Conservation (phyloP, 805 yeast genomes). For the Yarrowia keelungensis region DNA sequence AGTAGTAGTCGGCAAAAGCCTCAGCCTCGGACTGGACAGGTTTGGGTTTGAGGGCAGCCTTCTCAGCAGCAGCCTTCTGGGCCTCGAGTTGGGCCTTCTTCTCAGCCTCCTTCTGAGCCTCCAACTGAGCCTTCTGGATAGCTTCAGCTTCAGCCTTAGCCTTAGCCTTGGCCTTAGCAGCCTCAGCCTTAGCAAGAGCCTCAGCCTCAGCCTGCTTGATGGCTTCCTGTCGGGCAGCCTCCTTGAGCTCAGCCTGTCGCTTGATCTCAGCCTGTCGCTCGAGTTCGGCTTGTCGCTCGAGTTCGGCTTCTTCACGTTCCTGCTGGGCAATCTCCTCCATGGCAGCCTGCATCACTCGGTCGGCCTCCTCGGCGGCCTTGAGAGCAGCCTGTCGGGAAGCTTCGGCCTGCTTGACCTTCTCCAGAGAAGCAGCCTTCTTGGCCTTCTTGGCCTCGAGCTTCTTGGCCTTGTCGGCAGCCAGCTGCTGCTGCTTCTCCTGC, state of each 20-base stretch:
- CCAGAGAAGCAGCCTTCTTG: slow-evolving; percentile 7
- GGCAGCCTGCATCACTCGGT: slow-evolving; percentile 9
- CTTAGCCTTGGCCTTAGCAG: not conserved
- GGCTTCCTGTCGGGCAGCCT: not conserved
- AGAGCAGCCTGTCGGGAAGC: slow-evolving; percentile 8
- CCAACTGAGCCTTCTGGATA: not conserved
- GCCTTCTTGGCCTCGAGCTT: too few species aligned
- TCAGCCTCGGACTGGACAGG: slow-evolving; percentile 13
- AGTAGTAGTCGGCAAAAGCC: slow-evolving; percentile 21
- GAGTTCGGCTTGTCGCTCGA: not conserved
- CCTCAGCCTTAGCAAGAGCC: not conserved
- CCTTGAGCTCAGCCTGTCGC: not conserved
- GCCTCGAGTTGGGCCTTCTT: not conserved
- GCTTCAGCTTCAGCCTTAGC: not conserved
- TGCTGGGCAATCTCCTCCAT: slow-evolving; percentile 9
- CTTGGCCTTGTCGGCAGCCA: not conserved
- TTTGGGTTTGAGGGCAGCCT: not conserved
- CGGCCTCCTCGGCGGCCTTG: slow-evolving; percentile 9
- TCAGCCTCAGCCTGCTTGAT: not conserved
- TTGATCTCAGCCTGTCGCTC: not conserved
- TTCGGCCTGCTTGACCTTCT: slow-evolving; percentile 22
- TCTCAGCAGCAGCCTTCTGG: not conserved
- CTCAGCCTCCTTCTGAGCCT: slow-evolving; percentile 4
- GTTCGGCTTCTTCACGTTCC: not conserved
- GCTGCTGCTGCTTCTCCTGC: slow-evolving; percentile 5